Evolutionary conservation across 140 eudicot species (phyloP).

Genomic region (Ambrosia hybrid): DNA sequence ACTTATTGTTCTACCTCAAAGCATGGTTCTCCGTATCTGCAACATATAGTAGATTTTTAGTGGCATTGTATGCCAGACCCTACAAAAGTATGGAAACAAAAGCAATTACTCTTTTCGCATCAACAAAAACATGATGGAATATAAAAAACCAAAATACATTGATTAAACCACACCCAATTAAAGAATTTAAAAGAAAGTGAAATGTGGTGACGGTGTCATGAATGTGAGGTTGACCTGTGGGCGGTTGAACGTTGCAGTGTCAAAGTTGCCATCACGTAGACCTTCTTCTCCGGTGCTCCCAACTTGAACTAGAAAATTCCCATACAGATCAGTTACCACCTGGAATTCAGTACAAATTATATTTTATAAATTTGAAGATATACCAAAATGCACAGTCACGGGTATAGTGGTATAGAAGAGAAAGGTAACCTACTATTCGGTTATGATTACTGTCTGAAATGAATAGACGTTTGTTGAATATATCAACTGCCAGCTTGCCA

Average conservation of each 20-base stretch:
- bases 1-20: conserved; percentile 56
- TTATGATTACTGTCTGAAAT: conserved; percentile 98
- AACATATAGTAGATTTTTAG: conserved; percentile 84
- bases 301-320: conserved; percentile 80
- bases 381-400: neutral
- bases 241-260: conserved; percentile 79
- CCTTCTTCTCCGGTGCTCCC: conserved; percentile 98
- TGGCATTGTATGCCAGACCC: conserved; percentile 90
- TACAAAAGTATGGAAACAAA: conserved; percentile 30
- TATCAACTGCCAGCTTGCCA: conserved; percentile 90
- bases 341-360: conserved; percentile 30
- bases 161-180: neutral
- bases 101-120: conserved; percentile 10
- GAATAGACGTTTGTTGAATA: conserved; percentile 86
- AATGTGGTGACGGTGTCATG: neutral
- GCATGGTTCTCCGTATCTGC: conserved; percentile 99
- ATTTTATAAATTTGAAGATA: neutral
- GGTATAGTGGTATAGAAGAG: conserved; percentile 12
- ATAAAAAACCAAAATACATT: conserved; percentile 13
- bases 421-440: conserved; percentile 72
- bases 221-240: conserved; percentile 70
- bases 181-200: neutral
- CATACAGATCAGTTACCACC: conserved; percentile 98
- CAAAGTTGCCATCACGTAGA: conserved; percentile 88
- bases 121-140: conserved; percentile 19